phyloP scores from a whole-genome alignment of 257 asterid species.

The Cruciata laevipes region DNA sequence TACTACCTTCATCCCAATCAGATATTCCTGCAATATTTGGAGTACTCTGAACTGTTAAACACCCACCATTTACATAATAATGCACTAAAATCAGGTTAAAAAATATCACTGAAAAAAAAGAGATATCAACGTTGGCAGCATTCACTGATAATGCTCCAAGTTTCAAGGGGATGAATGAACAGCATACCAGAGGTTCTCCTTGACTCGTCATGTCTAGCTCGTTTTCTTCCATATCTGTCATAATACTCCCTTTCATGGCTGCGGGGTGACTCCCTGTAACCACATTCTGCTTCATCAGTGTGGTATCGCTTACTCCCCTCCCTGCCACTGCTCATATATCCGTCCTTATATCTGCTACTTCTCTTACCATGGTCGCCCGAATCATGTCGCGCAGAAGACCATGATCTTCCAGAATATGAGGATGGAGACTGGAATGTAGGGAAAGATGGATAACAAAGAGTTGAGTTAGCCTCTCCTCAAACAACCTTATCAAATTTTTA shows the following conservation, averaged over 20 bases:
- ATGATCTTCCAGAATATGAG: slow-evolving; percentile 41
- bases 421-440: slow-evolving; percentile 34
- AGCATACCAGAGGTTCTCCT: slow-evolving; percentile 63
- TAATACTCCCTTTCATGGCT: slow-evolving; percentile 38
- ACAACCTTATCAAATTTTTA: neutral
- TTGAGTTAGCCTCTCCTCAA: neutral
- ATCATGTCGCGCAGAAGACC: slow-evolving; percentile 44
- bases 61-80: neutral
- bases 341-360: slow-evolving; percentile 45
- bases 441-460: neutral
- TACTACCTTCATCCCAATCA: slow-evolving; percentile 88
- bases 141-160: neutral
- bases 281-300: slow-evolving; percentile 42
- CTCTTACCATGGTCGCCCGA: slow-evolving; percentile 33
- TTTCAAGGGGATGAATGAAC: neutral
- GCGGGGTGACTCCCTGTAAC: slow-evolving; percentile 51
- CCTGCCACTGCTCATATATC: slow-evolving; percentile 36
- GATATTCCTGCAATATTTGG: slow-evolving; percentile 52
- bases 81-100: neutral
- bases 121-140: neutral
- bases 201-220: slow-evolving; percentile 57
- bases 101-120: neutral
- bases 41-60: neutral
- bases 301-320: slow-evolving; percentile 36
- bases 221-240: slow-evolving; percentile 53